Evolutionary conservation across 2,329 filamentous ascomycete genomes (phyloP).

Genomic region (Zasmidium angulare): DNA sequence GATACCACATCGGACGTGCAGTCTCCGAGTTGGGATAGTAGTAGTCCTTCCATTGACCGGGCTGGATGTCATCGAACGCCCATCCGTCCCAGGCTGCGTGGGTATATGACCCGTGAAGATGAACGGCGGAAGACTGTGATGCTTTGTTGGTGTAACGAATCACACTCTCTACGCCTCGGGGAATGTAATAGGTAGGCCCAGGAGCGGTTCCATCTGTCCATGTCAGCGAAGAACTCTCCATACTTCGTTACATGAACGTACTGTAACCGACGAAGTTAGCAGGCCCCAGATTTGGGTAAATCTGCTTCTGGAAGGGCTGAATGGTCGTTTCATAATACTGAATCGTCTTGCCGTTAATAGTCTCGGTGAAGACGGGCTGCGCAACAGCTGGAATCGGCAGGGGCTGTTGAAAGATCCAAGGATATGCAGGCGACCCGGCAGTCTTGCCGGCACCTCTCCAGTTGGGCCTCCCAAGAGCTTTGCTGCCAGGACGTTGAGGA

Average conservation of each 20-base stretch:
- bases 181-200: slow-evolving; percentile 54
- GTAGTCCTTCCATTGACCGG: slow-evolving; percentile 61
- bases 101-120: slow-evolving; percentile 56
- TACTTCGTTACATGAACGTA: neutral
- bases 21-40: slow-evolving; percentile 60
- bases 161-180: slow-evolving; percentile 52
- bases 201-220: slow-evolving; percentile 50
- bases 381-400: slow-evolving; percentile 25
- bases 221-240: neutral
- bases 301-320: slow-evolving; percentile 40
- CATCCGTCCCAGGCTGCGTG: slow-evolving; percentile 45
- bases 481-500: slow-evolving; percentile 1
- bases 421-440: slow-evolving; percentile 23
- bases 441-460: slow-evolving; percentile 20
- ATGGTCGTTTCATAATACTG: slow-evolving; percentile 51
- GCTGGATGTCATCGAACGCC: slow-evolving; percentile 53
- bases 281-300: slow-evolving; percentile 44
- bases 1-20: slow-evolving; percentile 59
- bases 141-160: slow-evolving; percentile 56
- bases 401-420: slow-evolving; percentile 22
- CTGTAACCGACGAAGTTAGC: slow-evolving; percentile 51
- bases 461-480: slow-evolving; percentile 3
- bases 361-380: slow-evolving; percentile 34
- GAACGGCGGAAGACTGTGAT: slow-evolving; percentile 47
- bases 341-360: slow-evolving; percentile 38